Evolutionary conservation across 2,329 filamentous ascomycete genomes (phyloP), one percentile per base, ranked within the genome.

Genomic region (Myriosclerotinia curreyana): DNA sequence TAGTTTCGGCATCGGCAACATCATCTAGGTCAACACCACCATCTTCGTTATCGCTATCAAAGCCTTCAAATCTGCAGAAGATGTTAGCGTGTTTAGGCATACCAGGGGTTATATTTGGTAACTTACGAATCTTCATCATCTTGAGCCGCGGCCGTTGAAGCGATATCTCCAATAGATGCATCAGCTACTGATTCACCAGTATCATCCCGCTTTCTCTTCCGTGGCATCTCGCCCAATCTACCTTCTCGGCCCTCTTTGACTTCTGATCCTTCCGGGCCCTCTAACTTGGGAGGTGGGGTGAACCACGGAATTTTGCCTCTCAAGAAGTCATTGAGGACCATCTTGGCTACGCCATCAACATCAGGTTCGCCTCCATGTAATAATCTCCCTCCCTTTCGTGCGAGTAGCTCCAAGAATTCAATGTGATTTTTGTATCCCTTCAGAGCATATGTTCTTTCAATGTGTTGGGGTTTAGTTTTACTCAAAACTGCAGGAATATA

Each of bases 231-330:
- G 22, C 93, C 93, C 0, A 96, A 80, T 69, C 86, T 84, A 15
- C 92, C 92, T 66, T 90, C 84, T 54, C 92, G 85, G 6, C 91
- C 90, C 67, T 87, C 85, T 48, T 48, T 48, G n/a, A 88, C 78
- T 28, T 71, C 70, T 40, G 79, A 77, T 17, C 78, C 80, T 40
- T 84, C 82, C 8, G 79, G 79, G 12, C 78, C 80, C 55, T 84
- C 84, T 4, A 77, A 74, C 17, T 82, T 78, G 2, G 93, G 92
- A 12, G 92, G 88, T 11, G 92, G 87, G 0, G 91, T 95, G 74
- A 92, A 99, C 95, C 96, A 99, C 1, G 95, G 95, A 34, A 98
- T 91, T 78, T 94, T 97, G 64, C 95, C 95, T 68, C 95, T 82
- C 73, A 98, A 85, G 75, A 98, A 99, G 74, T 99, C 95, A 72